Evolutionary conservation across 2,329 filamentous ascomycete species (phyloP).

Genomic region (Penicillium corylophilum): DNA sequence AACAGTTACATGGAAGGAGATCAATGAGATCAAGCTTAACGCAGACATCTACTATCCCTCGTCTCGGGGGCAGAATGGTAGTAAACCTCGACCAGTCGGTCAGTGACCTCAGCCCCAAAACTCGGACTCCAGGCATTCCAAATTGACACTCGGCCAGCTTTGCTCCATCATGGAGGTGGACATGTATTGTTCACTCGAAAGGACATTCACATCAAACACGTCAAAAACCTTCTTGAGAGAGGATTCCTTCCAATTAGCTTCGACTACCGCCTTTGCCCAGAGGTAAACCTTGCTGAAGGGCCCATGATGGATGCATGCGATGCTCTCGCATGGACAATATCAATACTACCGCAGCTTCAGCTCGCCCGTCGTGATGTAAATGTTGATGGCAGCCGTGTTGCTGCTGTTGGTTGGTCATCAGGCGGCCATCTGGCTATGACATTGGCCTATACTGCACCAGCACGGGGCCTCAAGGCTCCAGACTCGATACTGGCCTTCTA

Average conservation of each 20-base stretch:
- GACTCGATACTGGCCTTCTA: neutral
- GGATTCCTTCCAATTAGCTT: constrained; percentile 49
- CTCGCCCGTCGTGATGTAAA: neutral
- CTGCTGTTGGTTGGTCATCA: neutral
- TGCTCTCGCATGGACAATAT: neutral
- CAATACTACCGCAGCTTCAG: neutral
- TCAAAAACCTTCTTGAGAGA: constrained; percentile 33
- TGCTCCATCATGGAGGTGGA: constrained; percentile 26
- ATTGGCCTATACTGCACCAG: neutral
- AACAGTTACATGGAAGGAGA: neutral
- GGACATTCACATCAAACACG: constrained; percentile 31
- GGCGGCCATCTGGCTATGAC: neutral
- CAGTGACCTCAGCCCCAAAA: too few relatives aligned
- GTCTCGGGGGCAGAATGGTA: neutral
- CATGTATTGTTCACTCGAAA: constrained; percentile 20
- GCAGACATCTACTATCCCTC: neutral
- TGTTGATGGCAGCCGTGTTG: neutral
- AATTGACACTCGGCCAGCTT: too few relatives aligned
- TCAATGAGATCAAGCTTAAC: neutral
- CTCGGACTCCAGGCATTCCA: too few relatives aligned
- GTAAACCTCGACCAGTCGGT: neutral
- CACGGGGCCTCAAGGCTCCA: neutral
- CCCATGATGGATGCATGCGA: constrained; percentile 42
- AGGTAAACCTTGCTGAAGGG: constrained; percentile 44
- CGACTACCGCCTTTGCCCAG: constrained; percentile 52